Percentiles rank a stretch among this genome's conserved stretches.
Conservation (phyloP, 768 basidiomycete genomes). For the Boletus rufocinnamomeus region DNA sequence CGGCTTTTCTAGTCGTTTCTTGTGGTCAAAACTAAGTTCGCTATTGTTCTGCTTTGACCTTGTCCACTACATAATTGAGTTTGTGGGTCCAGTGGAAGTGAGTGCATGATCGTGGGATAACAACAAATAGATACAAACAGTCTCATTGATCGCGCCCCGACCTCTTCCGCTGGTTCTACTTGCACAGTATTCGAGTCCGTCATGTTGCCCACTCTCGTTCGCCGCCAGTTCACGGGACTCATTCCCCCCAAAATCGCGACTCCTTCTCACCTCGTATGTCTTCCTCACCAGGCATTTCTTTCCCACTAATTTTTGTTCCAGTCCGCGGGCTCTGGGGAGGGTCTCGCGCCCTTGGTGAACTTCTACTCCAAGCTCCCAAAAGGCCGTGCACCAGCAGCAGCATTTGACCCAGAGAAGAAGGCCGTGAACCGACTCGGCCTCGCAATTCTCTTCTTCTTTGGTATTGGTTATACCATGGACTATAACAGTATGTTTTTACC, state of each 20-base stretch:
- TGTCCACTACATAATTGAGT: not conserved
- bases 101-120: conserved; percentile 22
- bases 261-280: conserved; percentile 75
- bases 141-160: conserved; percentile 19
- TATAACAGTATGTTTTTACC: conserved; percentile 72
- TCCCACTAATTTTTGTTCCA: conserved; percentile 34
- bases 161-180: conserved; percentile 20
- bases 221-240: conserved; percentile 80
- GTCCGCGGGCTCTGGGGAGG: conserved; percentile 80
- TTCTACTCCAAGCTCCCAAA: conserved; percentile 98
- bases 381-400: conserved; percentile 65
- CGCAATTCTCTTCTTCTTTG: conserved; percentile 61
- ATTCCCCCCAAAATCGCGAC: conserved; percentile 96
- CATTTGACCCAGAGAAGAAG: conserved; percentile 79
- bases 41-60: conserved; percentile 18
- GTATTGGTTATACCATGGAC: conserved; percentile 77
- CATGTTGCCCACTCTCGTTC: conserved; percentile 84
- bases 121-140: conserved; percentile 21
- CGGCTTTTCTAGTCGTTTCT: conserved; percentile 15
- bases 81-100: conserved; percentile 14
- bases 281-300: not conserved
- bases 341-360: conserved; percentile 83
- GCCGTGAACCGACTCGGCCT: conserved; percentile 56
- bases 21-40: conserved; percentile 11
- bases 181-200: conserved; percentile 22